Base-by-base conservation (phyloP, 192 early-diverging fungal species). In the Globomyces pollinis-pini region DNA sequence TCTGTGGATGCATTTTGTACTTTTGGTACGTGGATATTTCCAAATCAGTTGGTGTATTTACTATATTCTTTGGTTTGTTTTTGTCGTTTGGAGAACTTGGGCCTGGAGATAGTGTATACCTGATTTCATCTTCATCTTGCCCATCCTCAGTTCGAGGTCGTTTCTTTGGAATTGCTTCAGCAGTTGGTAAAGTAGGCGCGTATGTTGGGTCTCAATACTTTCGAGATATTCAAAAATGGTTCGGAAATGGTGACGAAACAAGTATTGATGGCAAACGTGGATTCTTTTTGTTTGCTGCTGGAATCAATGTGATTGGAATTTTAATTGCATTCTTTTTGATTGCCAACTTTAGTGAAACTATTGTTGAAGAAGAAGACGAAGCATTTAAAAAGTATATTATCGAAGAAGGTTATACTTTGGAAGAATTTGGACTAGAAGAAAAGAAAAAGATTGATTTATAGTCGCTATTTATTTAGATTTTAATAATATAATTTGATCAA, bases 201-300 rank as follows among this genome's bases (percentile, higher is more conserved):
- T 61, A 51, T 39, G 24, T 61, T 23, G 59, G 59, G 24, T 51
- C 41, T 7, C 35, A 47, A 21, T 36, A 52, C 34, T 61, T 61
- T 52, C 41, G 34, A 12, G 32, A 41, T 36, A 11, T 61, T 3
- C 35, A 52, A 35, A 29, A 33, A 21, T 2, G 3, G 16, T 47
- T 47, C 51, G 59, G 59, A 23, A 34, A 23, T 38, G 16, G 7
- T 21, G 52, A 54, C 52, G 6, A 2, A 72, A 29, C 72, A 66
- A 4, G 68, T 71, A 29, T 68, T 61, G 28, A 55, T 65, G 42
- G 69, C 72, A 47, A 76, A 66, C 5, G 39, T 68, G 28, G 74
- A 69, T 43, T 68, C 68, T 35, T 67, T 72, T 36, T 70, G 65
- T 23, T 57, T 72, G 6, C 68, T 70, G 59, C 52, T 76, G 26